A percentile compares a stretch with the other conserved stretches of the same genome.
These are phyloP conservation scores for Bacidia rubella DNA, from an alignment of 495 filamentous ascomycete species.

Conservation along the genomic window DNA sequence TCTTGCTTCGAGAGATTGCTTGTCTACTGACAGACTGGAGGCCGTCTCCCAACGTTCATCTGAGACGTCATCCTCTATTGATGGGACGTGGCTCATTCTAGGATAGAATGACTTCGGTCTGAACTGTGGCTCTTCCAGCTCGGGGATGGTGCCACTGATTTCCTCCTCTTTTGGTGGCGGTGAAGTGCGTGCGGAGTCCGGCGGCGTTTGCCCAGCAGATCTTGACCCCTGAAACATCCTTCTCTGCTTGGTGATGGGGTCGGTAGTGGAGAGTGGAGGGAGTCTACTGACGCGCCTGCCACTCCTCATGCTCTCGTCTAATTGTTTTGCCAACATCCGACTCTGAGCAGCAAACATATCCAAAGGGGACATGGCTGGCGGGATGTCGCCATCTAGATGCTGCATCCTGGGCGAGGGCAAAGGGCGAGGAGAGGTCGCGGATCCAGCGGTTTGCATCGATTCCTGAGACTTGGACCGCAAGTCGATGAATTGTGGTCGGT, in stretches of 20 bases:
- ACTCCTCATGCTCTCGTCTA: constrained; percentile 57
- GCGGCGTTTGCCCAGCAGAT: constrained; percentile 26
- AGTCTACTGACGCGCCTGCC: constrained; percentile 71
- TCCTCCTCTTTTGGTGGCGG: constrained; percentile 28
- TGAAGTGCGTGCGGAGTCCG: constrained; percentile 17
- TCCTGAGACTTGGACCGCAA: constrained; percentile 50
- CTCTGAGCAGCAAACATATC: constrained; percentile 89
- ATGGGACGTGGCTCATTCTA: constrained; percentile 50
- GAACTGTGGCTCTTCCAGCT: constrained; percentile 45
- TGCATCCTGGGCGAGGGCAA: constrained; percentile 54
- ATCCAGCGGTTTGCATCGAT: constrained; percentile 25
- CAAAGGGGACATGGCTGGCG: constrained; percentile 82
- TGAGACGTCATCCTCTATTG: constrained; percentile 36
- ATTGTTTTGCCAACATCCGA: constrained; percentile 69
- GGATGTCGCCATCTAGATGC: constrained; percentile 73
- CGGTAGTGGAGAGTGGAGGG: constrained; percentile 67
- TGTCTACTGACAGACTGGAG: neutral
- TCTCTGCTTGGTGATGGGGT: constrained; percentile 52
- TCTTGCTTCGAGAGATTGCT: constrained; percentile 8
- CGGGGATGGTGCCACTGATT: constrained; percentile 28
- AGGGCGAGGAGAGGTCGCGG: constrained; percentile 26
- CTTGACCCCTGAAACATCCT: constrained; percentile 60
- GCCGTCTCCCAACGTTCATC: constrained; percentile 2
- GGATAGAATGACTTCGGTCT: constrained; percentile 64
- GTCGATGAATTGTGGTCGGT: constrained; percentile 47